These are phyloP conservation scores for Neurospora sp. DNA, from an alignment of 495 filamentous ascomycete genomes.

Conservation along the genomic window DNA sequence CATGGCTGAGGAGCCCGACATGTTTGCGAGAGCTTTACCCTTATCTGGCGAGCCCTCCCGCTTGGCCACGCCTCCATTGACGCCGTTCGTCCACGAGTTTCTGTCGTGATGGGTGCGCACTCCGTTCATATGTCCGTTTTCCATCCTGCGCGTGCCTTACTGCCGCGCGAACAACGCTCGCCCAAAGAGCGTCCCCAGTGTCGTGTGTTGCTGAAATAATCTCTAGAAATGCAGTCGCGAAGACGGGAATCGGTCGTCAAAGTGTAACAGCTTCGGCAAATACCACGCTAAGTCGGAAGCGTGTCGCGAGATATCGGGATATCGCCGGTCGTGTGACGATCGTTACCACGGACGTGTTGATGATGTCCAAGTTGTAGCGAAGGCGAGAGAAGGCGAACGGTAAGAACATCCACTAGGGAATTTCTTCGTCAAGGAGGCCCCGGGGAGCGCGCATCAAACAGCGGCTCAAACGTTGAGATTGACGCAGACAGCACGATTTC, in stretches of 20 bases:
- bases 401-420: neutral
- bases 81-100: slow-evolving; percentile 31
- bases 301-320: neutral
- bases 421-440: neutral
- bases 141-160: slow-evolving; percentile 30
- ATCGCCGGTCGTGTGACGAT: neutral
- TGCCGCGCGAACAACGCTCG: slow-evolving; percentile 3
- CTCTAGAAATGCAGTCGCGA: neutral
- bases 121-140: slow-evolving; percentile 35
- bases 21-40: slow-evolving; percentile 11
- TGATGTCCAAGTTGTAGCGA: neutral
- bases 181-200: neutral
- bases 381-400: neutral
- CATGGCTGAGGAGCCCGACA: slow-evolving; percentile 9
- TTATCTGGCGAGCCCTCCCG: slow-evolving; percentile 13
- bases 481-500: slow-evolving; percentile 1
- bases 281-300: neutral
- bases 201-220: neutral
- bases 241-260: neutral
- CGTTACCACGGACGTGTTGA: slow-evolving; percentile 1
- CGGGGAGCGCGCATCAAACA: slow-evolving; percentile 6
- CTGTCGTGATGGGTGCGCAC: slow-evolving; percentile 41
- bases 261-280: neutral
- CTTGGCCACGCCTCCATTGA: slow-evolving; percentile 22
- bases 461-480: slow-evolving; percentile 5